Conservation (phyloP, 768 basidiomycete species). For the Cubamyces lactineus region DNA sequence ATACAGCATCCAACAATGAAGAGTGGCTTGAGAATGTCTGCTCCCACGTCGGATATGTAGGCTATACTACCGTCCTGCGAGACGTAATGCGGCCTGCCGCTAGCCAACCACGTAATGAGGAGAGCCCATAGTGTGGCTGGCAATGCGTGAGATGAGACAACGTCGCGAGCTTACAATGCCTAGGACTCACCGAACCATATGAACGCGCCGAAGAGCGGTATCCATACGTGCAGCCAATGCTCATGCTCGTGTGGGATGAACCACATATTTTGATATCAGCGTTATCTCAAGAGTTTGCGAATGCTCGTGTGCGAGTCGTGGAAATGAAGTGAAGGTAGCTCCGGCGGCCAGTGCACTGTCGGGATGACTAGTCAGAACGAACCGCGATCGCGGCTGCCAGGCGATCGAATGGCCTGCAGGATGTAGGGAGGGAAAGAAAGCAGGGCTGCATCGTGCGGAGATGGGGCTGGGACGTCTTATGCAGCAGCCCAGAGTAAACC, state of each 20-base stretch:
- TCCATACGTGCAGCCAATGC: constrained; percentile 67
- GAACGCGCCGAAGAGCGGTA: constrained; percentile 60
- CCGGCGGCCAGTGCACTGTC: not conserved
- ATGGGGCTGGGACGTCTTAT: constrained; percentile 9
- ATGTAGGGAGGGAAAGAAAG: not conserved
- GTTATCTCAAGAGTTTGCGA: not conserved
- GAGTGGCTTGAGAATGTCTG: constrained; percentile 71
- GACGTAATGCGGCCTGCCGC: constrained; percentile 62
- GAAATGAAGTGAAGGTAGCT: not conserved
- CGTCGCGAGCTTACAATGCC: not conserved
- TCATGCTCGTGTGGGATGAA: constrained; percentile 32
- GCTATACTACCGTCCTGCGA: constrained; percentile 60
- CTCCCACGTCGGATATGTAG: constrained; percentile 84
- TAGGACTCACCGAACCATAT: constrained; percentile 64
- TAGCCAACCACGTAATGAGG: constrained; percentile 71
- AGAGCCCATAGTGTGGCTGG: constrained; percentile 65
- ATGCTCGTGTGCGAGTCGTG: constrained; percentile 10
- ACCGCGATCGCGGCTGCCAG: constrained; percentile 16
- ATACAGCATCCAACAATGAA: constrained; percentile 69
- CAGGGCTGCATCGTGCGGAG: constrained; percentile 9
- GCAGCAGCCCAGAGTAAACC: constrained; percentile 4
- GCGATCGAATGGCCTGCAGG: not conserved
- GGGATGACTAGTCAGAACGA: not conserved
- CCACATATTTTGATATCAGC: not conserved
- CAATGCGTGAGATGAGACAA: constrained; percentile 3